Evolutionary conservation across 148 eudicot genomes (phyloP).

Genomic region (Persicaria maculosa): DNA sequence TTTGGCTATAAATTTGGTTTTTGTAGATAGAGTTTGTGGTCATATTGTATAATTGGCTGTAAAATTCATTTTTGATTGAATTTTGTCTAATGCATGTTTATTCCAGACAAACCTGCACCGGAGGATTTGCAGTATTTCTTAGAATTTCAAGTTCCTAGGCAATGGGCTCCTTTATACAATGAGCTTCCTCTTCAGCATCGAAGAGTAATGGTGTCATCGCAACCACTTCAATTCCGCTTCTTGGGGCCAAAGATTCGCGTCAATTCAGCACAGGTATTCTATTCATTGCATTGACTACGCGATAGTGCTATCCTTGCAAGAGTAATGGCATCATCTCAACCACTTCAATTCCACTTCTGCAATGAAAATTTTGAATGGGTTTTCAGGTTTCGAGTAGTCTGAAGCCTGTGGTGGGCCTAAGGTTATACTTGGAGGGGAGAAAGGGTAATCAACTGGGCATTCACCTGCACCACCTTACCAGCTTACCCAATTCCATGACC

Average conservation of each 20-base stretch:
- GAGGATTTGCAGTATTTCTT: slow-evolving; percentile 82
- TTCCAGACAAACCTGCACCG: slow-evolving; percentile 70
- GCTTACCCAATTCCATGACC: slow-evolving; percentile 68
- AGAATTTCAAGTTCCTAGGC: slow-evolving; percentile 96
- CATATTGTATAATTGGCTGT: no score
- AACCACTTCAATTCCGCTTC: slow-evolving; percentile 63
- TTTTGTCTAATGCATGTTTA: slow-evolving; percentile 2
- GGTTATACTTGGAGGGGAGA: slow-evolving; percentile 85
- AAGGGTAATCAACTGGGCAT: slow-evolving; percentile 71
- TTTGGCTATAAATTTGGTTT: slow-evolving; percentile 1
- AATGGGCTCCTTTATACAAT: slow-evolving; percentile 92
- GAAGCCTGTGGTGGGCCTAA: slow-evolving; percentile 78
- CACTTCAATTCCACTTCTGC: slow-evolving; percentile 52
- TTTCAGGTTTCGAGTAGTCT: slow-evolving; percentile 56
- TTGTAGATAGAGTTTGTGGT: not conserved
- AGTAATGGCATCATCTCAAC: slow-evolving; percentile 39
- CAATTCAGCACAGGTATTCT: slow-evolving; percentile 63
- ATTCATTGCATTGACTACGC: not conserved
- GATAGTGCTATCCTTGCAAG: not conserved
- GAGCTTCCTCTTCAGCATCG: slow-evolving; percentile 95
- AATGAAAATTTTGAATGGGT: not conserved
- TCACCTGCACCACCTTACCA: slow-evolving; percentile 86
- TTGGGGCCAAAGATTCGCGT: slow-evolving; percentile 76
- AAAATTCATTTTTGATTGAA: no score
- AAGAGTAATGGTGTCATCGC: slow-evolving; percentile 45